phyloP scores from a whole-genome alignment of 306 rosid species.

The Glycine tomentella region DNA sequence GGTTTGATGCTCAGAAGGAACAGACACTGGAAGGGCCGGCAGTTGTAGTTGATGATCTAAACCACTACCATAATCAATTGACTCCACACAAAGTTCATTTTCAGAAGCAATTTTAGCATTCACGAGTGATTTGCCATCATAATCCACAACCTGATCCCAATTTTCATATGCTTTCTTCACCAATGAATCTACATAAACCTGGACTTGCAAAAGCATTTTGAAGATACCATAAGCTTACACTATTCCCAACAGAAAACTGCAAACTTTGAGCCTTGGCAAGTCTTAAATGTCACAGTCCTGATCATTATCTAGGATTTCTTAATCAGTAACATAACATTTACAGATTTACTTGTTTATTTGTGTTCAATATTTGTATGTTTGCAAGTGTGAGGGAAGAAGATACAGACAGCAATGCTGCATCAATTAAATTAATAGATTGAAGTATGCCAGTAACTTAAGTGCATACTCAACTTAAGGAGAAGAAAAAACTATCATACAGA shows the following conservation, averaged over 20 bases:
- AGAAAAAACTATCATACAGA: slow-evolving; percentile 24
- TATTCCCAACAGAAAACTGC: slow-evolving; percentile 34
- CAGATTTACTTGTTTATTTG: slow-evolving; percentile 10
- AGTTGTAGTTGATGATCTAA: slow-evolving; percentile 67
- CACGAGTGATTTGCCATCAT: slow-evolving; percentile 89
- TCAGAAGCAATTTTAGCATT: slow-evolving; percentile 55
- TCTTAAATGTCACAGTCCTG: slow-evolving; percentile 24
- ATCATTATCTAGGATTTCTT: slow-evolving; percentile 6
- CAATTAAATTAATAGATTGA: slow-evolving; percentile 26
- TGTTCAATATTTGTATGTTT: slow-evolving; percentile 17
- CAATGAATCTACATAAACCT: slow-evolving; percentile 88
- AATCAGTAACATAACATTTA: slow-evolving; percentile 20
- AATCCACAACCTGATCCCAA: slow-evolving; percentile 91
- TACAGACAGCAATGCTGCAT: neutral
- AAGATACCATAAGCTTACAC: slow-evolving; percentile 37
- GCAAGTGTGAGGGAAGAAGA: slow-evolving; percentile 30
- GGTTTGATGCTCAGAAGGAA: slow-evolving; percentile 66
- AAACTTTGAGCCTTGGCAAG: slow-evolving; percentile 25
- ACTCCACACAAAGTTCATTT: slow-evolving; percentile 61
- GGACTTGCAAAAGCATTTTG: slow-evolving; percentile 53
- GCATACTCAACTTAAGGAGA: neutral
- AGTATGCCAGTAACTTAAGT: neutral
- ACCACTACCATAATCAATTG: slow-evolving; percentile 55
- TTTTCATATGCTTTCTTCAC: slow-evolving; percentile 96
- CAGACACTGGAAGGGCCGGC: slow-evolving; percentile 53